These are phyloP conservation scores for Dujonia santamariae DNA, from an alignment of 1,139 yeast species.

Conservation along the genomic window DNA sequence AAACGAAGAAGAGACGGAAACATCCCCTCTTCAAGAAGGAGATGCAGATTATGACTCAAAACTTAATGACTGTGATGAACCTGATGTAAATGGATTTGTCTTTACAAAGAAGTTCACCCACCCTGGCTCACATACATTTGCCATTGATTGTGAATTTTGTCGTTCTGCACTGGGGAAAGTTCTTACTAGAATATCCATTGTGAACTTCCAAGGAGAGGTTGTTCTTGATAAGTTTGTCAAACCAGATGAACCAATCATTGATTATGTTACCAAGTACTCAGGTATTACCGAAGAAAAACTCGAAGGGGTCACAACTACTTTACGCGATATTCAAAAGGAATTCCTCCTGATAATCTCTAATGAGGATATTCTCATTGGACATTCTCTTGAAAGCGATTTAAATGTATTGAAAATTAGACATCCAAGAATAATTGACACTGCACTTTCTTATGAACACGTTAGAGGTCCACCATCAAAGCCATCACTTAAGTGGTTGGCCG, in stretches of 20 bases:
- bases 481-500: constrained; percentile 65
- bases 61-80: neutral
- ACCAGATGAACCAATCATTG: constrained; percentile 69
- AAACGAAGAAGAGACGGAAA: constrained; percentile 5
- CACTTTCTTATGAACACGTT: constrained; percentile 65
- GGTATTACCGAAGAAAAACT: constrained; percentile 79
- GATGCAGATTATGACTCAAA: constrained; percentile 1
- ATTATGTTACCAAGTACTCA: constrained; percentile 78
- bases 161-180: constrained; percentile 58
- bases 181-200: constrained; percentile 72
- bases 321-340: constrained; percentile 63
- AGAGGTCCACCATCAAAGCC: constrained; percentile 81
- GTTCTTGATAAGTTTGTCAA: constrained; percentile 73
- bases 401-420: constrained; percentile 59
- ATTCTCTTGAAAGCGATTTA: constrained; percentile 69
- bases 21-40: constrained; percentile 1
- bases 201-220: constrained; percentile 58
- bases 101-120: constrained; percentile 54
- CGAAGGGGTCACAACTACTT: constrained; percentile 57
- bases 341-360: constrained; percentile 40
- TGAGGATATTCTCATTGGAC: constrained; percentile 65
- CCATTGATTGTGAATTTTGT: constrained; percentile 95
- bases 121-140: constrained; percentile 62
- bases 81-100: constrained; percentile 44
- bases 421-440: constrained; percentile 65